Evolutionary conservation across 441 rosid species (phyloP).

Genomic region (Pelargonium citronellum): DNA sequence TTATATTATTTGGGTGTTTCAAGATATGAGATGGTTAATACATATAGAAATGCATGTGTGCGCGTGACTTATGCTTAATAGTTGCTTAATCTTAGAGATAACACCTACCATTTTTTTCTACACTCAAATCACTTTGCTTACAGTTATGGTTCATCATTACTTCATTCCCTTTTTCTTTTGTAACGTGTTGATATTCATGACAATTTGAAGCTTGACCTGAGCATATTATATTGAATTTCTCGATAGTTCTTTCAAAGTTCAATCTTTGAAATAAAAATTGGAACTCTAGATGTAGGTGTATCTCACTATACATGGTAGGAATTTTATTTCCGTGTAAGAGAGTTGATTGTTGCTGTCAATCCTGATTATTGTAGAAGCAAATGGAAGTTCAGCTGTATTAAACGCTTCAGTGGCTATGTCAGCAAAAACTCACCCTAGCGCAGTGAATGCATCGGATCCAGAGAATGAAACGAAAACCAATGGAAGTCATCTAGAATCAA

Average conservation of each 20-base stretch:
- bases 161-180: too few relatives aligned
- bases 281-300: background rate
- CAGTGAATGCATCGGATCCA: conserved; percentile 32
- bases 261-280: background rate
- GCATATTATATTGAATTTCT: background rate
- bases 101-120: too few relatives aligned
- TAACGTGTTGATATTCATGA: background rate
- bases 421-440: too few relatives aligned
- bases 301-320: background rate
- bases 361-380: conserved; percentile 43
- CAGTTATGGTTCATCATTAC: too few relatives aligned
- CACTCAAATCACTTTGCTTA: too few relatives aligned
- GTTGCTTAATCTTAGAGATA: too few relatives aligned
- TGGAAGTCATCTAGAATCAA: conserved; percentile 37
- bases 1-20: background rate
- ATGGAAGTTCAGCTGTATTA: conserved; percentile 8
- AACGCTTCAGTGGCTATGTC: too few relatives aligned
- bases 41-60: too few relatives aligned
- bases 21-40: too few relatives aligned
- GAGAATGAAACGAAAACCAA: conserved; percentile 37
- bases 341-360: conserved; percentile 18
- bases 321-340: background rate
- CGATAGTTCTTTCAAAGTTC: background rate
- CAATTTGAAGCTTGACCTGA: background rate
- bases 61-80: too few relatives aligned